These are phyloP conservation scores for Pleurotus eryngii DNA, from an alignment of 768 basidiomycete species.

Conservation along the genomic window DNA sequence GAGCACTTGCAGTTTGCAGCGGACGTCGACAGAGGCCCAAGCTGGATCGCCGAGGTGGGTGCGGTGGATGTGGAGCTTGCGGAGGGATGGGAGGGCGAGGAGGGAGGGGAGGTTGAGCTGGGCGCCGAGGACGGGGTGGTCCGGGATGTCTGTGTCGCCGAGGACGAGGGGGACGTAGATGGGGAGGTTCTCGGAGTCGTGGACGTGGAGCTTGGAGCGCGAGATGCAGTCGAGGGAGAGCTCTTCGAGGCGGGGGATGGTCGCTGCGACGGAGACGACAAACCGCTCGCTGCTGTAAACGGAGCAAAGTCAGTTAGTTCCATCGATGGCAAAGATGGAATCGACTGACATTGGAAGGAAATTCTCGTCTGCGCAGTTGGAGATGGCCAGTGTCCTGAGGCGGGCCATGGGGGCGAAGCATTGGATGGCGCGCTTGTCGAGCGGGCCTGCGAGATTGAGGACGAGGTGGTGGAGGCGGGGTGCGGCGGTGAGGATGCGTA, in stretches of 20 bases:
- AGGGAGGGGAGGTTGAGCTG: constrained; percentile 65
- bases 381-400: constrained; percentile 44
- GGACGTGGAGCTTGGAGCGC: constrained; percentile 62
- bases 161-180: constrained; percentile 58
- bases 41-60: constrained; percentile 65
- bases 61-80: constrained; percentile 60
- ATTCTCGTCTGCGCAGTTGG: constrained; percentile 41
- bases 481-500: constrained; percentile 46
- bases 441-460: constrained; percentile 45
- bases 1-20: constrained; percentile 51
- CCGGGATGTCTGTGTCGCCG: constrained; percentile 59
- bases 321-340: background rate
- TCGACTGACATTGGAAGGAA: constrained; percentile 36
- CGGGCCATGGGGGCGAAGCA: constrained; percentile 42
- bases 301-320: background rate
- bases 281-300: constrained; percentile 60
- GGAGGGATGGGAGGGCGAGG: constrained; percentile 58
- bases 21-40: constrained; percentile 44
- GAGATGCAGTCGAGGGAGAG: constrained; percentile 62
- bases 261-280: constrained; percentile 64
- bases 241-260: constrained; percentile 49
- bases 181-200: constrained; percentile 46
- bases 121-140: constrained; percentile 48
- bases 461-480: constrained; percentile 45
- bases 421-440: constrained; percentile 46